Evolutionary conservation across 768 basidiomycete species (phyloP).

Genomic region (Leccinum imitatum): DNA sequence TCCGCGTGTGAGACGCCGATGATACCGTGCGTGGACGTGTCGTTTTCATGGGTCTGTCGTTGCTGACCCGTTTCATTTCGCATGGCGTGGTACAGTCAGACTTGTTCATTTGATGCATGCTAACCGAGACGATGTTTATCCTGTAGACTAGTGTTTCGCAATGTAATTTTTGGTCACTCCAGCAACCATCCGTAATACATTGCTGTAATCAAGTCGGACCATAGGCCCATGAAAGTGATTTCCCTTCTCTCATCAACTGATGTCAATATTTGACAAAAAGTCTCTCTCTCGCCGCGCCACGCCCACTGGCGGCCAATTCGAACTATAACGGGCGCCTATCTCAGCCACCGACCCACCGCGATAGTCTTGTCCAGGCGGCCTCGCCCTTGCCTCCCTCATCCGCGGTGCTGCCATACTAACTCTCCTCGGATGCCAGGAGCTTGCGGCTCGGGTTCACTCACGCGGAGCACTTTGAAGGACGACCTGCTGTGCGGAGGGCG

Average conservation of each 20-base stretch:
- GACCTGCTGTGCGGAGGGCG: too few species aligned
- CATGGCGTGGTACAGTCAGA: slow-evolving; percentile 37
- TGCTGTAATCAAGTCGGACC: background rate
- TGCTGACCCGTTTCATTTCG: slow-evolving; percentile 4
- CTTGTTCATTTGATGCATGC: slow-evolving; percentile 19
- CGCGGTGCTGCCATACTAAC: too few species aligned
- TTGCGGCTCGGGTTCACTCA: too few species aligned
- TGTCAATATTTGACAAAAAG: slow-evolving; percentile 17
- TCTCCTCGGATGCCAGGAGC: too few species aligned
- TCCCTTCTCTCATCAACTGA: background rate
- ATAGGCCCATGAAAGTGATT: background rate
- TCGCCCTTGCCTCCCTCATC: too few species aligned
- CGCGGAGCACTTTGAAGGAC: too few species aligned
- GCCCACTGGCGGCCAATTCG: too few species aligned
- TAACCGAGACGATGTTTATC: background rate
- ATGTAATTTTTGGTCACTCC: background rate
- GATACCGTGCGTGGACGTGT: slow-evolving; percentile 54
- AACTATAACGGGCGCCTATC: too few species aligned
- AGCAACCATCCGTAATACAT: too few species aligned
- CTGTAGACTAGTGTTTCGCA: background rate
- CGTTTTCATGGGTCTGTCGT: too few species aligned
- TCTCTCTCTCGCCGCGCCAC: slow-evolving; percentile 31
- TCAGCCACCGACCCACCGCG: too few species aligned
- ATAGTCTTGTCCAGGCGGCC: too few species aligned
- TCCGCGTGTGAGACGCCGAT: slow-evolving; percentile 74